Evolutionary conservation across 1,139 yeast species (phyloP).

Genomic region (Debaryomycetaceae sp.): DNA sequence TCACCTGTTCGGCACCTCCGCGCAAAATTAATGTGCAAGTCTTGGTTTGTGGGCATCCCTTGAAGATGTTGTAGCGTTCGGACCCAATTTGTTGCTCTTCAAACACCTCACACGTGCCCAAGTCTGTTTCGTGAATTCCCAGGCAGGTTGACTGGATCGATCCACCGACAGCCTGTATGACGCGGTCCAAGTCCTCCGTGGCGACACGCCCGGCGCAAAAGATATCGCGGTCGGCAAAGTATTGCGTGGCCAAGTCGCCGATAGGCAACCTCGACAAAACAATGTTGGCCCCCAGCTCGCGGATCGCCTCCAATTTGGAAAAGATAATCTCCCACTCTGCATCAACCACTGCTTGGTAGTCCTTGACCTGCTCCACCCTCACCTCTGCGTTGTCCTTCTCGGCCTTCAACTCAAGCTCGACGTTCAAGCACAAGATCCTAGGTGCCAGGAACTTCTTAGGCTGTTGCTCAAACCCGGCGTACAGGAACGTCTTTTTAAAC

Average conservation of each 20-base stretch:
- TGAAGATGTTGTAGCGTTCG: conserved; percentile 87
- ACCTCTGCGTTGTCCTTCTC: conserved; percentile 99
- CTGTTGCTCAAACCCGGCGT: conserved; percentile 98
- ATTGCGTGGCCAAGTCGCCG: conserved; percentile 98
- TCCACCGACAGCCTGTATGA: conserved; percentile 93
- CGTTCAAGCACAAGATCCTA: conserved; percentile 78
- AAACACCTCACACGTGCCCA: conserved; percentile 82
- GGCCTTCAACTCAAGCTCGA: conserved; percentile 93
- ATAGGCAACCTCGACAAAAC: conserved; percentile 93
- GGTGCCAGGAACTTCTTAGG: conserved; percentile 83
- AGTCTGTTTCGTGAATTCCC: conserved; percentile 63
- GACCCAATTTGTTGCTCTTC: conserved; percentile 96
- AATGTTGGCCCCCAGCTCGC: conserved; percentile 83
- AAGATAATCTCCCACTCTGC: conserved; percentile 97
- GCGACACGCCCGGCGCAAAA: conserved; percentile 98
- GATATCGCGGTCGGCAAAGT: conserved; percentile 90
- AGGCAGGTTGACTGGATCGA: conserved; percentile 83
- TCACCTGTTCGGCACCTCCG: conserved; percentile 98
- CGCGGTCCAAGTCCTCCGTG: conserved; percentile 86
- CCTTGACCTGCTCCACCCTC: conserved; percentile 87
- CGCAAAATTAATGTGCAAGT: conserved; percentile 91
- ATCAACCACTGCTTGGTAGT: conserved; percentile 93
- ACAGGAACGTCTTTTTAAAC: conserved; percentile 92
- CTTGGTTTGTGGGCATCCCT: conserved; percentile 88
- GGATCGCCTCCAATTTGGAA: conserved; percentile 79